Percentiles rank a stretch among this genome's conserved stretches.
Evolutionary conservation across 1,139 yeast species (phyloP).

Genomic region (Candida sp.): DNA sequence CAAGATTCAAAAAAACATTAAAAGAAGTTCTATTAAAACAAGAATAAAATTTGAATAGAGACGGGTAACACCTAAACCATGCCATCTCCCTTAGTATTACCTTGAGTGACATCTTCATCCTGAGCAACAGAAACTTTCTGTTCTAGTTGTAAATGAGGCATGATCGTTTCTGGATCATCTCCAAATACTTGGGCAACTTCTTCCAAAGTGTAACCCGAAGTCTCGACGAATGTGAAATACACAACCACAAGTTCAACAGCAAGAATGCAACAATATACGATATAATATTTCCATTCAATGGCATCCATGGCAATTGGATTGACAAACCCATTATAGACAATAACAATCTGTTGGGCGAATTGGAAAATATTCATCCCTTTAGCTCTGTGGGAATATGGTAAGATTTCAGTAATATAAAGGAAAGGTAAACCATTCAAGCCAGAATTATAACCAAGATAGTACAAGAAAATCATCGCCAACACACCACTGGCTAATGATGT

Average conservation of each 20-base stretch:
- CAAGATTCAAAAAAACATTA: neutral
- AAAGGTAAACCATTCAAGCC: constrained; percentile 40
- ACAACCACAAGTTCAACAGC: constrained; percentile 35
- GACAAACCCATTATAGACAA: constrained; percentile 39
- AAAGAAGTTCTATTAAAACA: neutral
- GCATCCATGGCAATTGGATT: constrained; percentile 60
- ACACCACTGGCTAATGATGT: constrained; percentile 37
- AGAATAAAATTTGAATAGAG: neutral
- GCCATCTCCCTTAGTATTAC: neutral
- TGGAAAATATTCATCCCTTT: constrained; percentile 37
- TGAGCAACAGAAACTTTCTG: constrained; percentile 7
- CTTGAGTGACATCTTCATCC: constrained; percentile 6
- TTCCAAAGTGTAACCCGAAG: constrained; percentile 52
- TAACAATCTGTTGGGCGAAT: constrained; percentile 20
- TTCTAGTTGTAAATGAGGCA: constrained; percentile 1
- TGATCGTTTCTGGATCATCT: constrained; percentile 20
- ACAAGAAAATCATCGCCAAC: constrained; percentile 45
- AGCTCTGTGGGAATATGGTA: constrained; percentile 44
- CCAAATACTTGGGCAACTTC: constrained; percentile 50
- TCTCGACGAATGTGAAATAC: constrained; percentile 46
- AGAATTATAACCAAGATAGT: constrained; percentile 32
- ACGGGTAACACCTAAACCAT: neutral
- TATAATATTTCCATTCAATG: constrained; percentile 58
- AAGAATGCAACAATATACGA: constrained; percentile 44
- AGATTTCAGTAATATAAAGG: constrained; percentile 38